Conservation (phyloP, 306 rosid species). For the Coriaria nepalensis region DNA sequence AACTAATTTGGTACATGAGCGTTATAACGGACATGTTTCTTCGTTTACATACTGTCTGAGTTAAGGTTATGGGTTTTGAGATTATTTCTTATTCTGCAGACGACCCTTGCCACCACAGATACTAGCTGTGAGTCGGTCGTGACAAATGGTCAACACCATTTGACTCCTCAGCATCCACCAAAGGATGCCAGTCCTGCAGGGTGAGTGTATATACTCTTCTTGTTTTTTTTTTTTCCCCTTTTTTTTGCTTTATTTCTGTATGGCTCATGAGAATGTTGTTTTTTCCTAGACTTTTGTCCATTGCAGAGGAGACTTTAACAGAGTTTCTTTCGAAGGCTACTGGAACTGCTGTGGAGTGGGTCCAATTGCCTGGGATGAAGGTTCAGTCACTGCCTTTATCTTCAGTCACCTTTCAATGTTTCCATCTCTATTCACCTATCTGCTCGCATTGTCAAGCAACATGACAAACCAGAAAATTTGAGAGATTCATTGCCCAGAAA, state of each 20-base stretch:
- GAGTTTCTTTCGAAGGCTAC: conserved; percentile 99
- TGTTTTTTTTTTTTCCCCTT: conserved; percentile 13
- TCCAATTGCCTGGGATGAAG: conserved; percentile 99
- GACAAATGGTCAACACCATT: conserved; percentile 76
- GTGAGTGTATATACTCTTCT: conserved; percentile 29
- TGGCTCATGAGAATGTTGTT: conserved; percentile 18
- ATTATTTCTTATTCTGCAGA: conserved; percentile 22
- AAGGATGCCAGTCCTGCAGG: conserved; percentile 99
- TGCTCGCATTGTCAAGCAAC: no score
- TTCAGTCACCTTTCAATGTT: neutral
- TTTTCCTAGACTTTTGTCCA: conserved; percentile 82
- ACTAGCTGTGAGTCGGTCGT: conserved; percentile 97
- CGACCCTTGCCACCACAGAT: conserved; percentile 72
- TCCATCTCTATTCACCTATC: no score
- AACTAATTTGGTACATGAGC: no score
- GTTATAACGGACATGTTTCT: no score
- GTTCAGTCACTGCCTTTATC: conserved; percentile 23
- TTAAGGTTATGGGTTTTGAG: conserved; percentile 2
- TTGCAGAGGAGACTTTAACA: conserved; percentile 99
- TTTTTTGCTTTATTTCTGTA: conserved; percentile 5
- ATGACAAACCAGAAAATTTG: no score
- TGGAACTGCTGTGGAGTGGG: conserved; percentile 99
- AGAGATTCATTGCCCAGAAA: no score
- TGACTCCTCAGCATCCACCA: conserved; percentile 96
- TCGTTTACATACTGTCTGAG: no score